Percentiles rank a stretch among this genome's conserved stretches.
Conservation (phyloP, 2,329 filamentous ascomycete species). For the Periconia sp. region DNA sequence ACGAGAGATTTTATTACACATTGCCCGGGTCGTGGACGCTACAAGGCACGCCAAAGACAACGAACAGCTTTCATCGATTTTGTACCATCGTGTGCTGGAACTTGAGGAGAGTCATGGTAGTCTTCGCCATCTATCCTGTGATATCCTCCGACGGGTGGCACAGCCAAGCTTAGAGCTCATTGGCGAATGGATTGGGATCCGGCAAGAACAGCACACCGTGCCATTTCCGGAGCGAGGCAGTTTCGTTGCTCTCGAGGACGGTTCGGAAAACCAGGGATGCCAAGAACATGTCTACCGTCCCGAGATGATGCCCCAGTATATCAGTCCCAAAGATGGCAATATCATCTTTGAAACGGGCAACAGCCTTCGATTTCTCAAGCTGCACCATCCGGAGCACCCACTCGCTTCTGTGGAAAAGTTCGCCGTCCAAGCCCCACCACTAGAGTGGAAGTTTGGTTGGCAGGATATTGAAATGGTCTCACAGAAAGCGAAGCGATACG, state of each 20-base stretch:
- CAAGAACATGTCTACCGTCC: conserved; percentile 68
- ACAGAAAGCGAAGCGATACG: conserved; percentile 61
- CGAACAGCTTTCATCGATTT: conserved; percentile 44
- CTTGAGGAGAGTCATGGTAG: conserved; percentile 68
- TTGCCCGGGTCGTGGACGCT: conserved; percentile 56
- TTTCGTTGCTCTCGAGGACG: conserved; percentile 38
- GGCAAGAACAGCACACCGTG: conserved; percentile 44
- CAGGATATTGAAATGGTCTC: conserved; percentile 70
- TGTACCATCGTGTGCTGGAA: conserved; percentile 47
- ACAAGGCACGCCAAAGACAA: conserved; percentile 52
- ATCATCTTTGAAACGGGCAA: conserved; percentile 80
- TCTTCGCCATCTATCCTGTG: conserved; percentile 68
- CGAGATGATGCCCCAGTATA: conserved; percentile 72
- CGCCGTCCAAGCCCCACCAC: conserved; percentile 59
- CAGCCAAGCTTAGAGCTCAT: conserved; percentile 71
- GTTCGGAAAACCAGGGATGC: conserved; percentile 24
- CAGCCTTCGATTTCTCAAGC: conserved; percentile 74
- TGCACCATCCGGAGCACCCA: conserved; percentile 74
- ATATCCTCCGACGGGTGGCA: conserved; percentile 69
- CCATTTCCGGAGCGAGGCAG: conserved; percentile 34
- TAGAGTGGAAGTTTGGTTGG: conserved; percentile 77
- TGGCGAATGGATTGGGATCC: conserved; percentile 76
- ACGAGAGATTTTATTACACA: conserved; percentile 60
- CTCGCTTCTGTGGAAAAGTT: conserved; percentile 63
- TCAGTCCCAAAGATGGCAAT: conserved; percentile 71